Evolutionary conservation across 768 basidiomycete species (phyloP), one percentile per base, ranked within the genome.

Genomic region (Pleurotus giganteus): DNA sequence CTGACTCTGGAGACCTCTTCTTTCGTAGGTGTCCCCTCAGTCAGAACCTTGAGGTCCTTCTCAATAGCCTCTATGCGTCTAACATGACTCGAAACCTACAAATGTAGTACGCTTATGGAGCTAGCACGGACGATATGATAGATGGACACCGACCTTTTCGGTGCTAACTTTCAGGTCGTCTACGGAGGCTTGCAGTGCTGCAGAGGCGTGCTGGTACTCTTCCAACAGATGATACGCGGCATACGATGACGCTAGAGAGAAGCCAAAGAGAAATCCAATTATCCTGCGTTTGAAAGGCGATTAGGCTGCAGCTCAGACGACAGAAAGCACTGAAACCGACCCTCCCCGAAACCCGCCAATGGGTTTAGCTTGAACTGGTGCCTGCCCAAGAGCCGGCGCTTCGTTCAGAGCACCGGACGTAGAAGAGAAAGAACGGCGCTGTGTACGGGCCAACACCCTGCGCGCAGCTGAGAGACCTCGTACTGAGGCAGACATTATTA

Each of bases 211-310:
- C 69, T 92, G 91, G 70, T 94, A 94, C 72, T 96, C 94, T 59
- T 96, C 92, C 44, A 95, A 72, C 17, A 97, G 77, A 66, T 91
- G 84, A 68, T 94, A 96, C 24, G 92, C 87, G 37, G 92, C 91
- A 62, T 86, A 82, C 0, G 89, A 86, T 1, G 93, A 91, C 1
- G 93, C 92, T 31, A 94, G 70, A 4, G 94, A 94, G 74, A 96
- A 95, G 1, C 93, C 94, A 61, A 94, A 84, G 31, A 97, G 68
- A 66, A 94, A 93, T 0, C 91, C 91, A 37, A 93, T 79, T 53
- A 93, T 83, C 46, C 91, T 93, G 61, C 19, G 50, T 15, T 21
- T 13, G 39, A 12, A 28, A 47, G 57, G 43, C 36, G 55, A 34
- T 60, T 45, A 53, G 45, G 53, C 17, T 31, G 46, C 50, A n/a